phyloP scores from a whole-genome alignment of 2,329 filamentous ascomycete species.

The Coleophoma eucalyptorum region DNA sequence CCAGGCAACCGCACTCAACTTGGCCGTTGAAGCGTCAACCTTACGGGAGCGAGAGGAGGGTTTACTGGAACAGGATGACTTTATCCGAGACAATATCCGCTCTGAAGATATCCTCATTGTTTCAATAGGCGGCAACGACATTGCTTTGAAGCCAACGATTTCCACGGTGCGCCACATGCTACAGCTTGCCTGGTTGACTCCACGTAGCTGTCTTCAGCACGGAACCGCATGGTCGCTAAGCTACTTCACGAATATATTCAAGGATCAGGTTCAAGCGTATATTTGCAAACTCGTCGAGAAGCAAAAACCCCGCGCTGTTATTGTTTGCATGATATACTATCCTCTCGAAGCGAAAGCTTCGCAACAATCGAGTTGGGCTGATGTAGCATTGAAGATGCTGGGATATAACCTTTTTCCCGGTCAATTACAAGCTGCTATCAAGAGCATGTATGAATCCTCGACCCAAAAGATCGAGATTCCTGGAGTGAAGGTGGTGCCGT shows the following conservation, averaged over 20 bases:
- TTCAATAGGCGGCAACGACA: constrained; percentile 13
- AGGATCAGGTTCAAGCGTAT: constrained; percentile 9
- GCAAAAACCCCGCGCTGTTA: constrained; percentile 9
- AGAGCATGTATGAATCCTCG: constrained; percentile 9
- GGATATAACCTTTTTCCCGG: constrained; percentile 10
- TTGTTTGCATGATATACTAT: constrained; percentile 15
- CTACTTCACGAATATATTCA: constrained; percentile 11
- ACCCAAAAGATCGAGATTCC: constrained; percentile 7
- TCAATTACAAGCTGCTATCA: constrained; percentile 10
- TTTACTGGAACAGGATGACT: constrained; percentile 10
- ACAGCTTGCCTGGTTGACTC: constrained; percentile 13
- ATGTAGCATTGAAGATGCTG: constrained; percentile 6
- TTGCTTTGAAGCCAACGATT: constrained; percentile 12
- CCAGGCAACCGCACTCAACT: constrained; percentile 8
- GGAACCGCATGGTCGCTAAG: constrained; percentile 9
- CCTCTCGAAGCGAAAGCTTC: constrained; percentile 7
- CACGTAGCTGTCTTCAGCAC: constrained; percentile 5
- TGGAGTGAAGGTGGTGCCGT: constrained; percentile 8
- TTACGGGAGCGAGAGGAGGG: constrained; percentile 4
- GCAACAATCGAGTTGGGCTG: constrained; percentile 10
- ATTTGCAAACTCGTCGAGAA: constrained; percentile 7
- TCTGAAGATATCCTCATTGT: constrained; percentile 11
- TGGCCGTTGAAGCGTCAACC: constrained; percentile 12
- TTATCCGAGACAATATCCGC: constrained; percentile 11
- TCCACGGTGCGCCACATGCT: constrained; percentile 11